A percentile compares a stretch with the other conserved stretches of the same genome.
These are phyloP conservation scores for Metarhizium guizhouense DNA, from an alignment of 2,329 filamentous ascomycete species.

Conservation along the genomic window DNA sequence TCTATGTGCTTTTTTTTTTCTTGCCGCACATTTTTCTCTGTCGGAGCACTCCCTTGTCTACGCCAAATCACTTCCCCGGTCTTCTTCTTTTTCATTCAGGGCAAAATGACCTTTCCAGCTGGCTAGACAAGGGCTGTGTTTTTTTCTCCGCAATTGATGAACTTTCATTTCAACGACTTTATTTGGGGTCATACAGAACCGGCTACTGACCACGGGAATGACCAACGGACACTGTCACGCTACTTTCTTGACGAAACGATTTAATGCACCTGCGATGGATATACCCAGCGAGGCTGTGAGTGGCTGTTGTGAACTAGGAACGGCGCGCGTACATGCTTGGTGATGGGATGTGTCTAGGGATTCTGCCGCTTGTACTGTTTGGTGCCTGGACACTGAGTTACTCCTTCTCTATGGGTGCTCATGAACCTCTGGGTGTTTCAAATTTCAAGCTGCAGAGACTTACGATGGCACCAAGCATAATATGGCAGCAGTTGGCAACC, in stretches of 20 bases:
- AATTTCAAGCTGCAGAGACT: neutral
- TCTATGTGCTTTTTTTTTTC: neutral
- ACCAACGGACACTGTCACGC: slow-evolving; percentile 24
- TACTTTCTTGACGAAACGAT: slow-evolving; percentile 26
- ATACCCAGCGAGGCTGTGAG: slow-evolving; percentile 31
- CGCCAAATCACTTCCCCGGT: slow-evolving; percentile 9
- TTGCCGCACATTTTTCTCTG: slow-evolving; percentile 3
- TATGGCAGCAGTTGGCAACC: slow-evolving; percentile 6
- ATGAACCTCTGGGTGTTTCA: neutral
- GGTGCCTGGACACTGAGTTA: neutral
- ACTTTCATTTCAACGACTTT: slow-evolving; percentile 17
- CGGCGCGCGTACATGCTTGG: slow-evolving; percentile 1
- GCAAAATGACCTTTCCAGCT: neutral
- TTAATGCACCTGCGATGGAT: slow-evolving; percentile 32
- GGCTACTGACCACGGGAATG: slow-evolving; percentile 24
- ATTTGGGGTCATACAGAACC: slow-evolving; percentile 24
- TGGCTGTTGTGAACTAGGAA: slow-evolving; percentile 23
- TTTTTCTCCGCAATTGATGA: slow-evolving; percentile 14
- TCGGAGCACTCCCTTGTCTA: slow-evolving; percentile 13
- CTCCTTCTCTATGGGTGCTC: neutral
- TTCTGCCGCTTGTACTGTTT: neutral
- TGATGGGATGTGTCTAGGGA: neutral
- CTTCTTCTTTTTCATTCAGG: neutral
- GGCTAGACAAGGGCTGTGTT: neutral
- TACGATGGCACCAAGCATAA: neutral